Base-by-base conservation (phyloP, 148 eudicot species). In the Silene latifolia region DNA sequence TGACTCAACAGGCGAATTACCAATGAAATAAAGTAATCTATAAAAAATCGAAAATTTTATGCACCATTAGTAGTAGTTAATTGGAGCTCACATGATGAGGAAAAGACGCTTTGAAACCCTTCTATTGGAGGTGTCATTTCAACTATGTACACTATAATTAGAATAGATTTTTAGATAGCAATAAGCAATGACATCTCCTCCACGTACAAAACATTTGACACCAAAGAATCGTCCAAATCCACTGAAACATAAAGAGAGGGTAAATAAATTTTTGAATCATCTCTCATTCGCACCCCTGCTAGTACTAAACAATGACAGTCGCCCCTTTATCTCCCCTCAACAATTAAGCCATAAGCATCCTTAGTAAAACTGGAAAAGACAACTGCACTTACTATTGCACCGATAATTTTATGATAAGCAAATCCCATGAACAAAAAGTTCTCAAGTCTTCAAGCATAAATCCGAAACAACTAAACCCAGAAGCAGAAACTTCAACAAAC, bases 401-500 rank as follows among this genome's bases (percentile, higher is more conserved):
- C 51, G 4, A 67, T 42, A 65, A 32, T 17, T 10, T 62, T 25
- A 62, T 62, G 27, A 12, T 13, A 23, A 62, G 35, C 69, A 47
- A 79, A 39, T 12, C 69, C 61, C 39, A 73, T 1, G 12, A 32
- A 63, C 48, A 20, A 63, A 57, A 59, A 62, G 23, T 17, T 63
- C 19, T n/a, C 71, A 23, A 64, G 7, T 66, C 48, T n/a, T 66
- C 44, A 39, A 65, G 57, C 8, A 64, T 4, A 12, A 0, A 0
- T 18, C 58, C n/a, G 63, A 69, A 48, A 58, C 19, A 59, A 10
- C 13, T 3, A 68, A 71, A 19, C 74, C 72, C 76, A 39, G 12
- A 71, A 57, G 46, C 60, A 32, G 79, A 46, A 75, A 78, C 68
- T 18, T 75, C 74, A 75, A 46, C 70, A 75, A 29, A 79, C 60